These are phyloP conservation scores for Bocquillonia castaneifolia DNA, from an alignment of 441 rosid species.

Conservation along the genomic window DNA sequence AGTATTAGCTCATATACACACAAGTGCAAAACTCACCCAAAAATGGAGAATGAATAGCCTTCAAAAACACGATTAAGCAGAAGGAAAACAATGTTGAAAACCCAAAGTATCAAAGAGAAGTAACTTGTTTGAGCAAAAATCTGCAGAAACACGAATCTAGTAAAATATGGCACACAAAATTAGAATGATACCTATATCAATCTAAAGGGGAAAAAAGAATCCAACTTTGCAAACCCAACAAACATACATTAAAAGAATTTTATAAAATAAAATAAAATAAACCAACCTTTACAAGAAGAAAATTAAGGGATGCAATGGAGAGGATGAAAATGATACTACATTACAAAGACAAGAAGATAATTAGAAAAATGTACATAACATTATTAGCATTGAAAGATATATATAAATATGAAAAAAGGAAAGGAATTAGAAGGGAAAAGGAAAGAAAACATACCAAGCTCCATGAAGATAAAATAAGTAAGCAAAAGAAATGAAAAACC, in stretches of 20 bases:
- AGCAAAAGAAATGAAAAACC: slow-evolving; percentile 65
- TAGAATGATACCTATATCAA: not conserved
- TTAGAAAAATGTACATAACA: too few species aligned
- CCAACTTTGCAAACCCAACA: not conserved
- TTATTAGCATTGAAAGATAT: too few species aligned
- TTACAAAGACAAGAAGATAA: too few species aligned
- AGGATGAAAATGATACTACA: too few species aligned
- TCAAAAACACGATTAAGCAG: slow-evolving; percentile 72
- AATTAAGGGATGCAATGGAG: too few species aligned
- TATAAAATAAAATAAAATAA: too few species aligned
- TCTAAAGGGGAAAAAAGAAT: not conserved
- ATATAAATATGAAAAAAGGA: not conserved
- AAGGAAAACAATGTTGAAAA: slow-evolving; percentile 68
- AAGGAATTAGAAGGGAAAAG: not conserved
- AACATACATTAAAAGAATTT: not conserved
- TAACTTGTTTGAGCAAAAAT: slow-evolving; percentile 50
- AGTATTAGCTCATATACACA: too few species aligned
- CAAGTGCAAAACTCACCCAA: slow-evolving; percentile 86
- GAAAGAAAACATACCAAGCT: slow-evolving; percentile 54
- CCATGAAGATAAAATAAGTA: slow-evolving; percentile 81
- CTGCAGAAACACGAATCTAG: slow-evolving; percentile 46
- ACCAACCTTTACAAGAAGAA: too few species aligned
- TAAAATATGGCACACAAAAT: slow-evolving; percentile 25
- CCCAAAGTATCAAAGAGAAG: slow-evolving; percentile 63
- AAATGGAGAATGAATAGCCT: slow-evolving; percentile 77